These are phyloP conservation scores for Leptographium galeiforme DNA, from an alignment of 2,329 filamentous ascomycete genomes.

Conservation along the genomic window DNA sequence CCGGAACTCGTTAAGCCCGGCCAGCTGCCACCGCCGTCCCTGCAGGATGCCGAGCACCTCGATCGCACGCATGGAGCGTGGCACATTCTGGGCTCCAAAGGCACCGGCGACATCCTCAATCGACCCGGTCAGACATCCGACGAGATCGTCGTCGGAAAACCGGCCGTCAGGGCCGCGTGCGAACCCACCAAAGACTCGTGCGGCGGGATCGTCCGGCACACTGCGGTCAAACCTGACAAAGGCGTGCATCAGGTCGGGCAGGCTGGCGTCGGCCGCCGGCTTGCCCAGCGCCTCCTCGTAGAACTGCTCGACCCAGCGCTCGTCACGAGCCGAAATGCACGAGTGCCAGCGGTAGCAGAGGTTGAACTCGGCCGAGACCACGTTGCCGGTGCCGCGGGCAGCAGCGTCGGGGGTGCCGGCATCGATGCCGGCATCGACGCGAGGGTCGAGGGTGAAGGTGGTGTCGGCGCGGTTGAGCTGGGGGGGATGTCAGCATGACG, in stretches of 20 bases:
- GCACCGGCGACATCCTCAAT: slow-evolving; percentile 67
- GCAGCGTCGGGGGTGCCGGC: slow-evolving; percentile 41
- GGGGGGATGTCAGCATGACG: neutral
- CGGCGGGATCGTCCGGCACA: slow-evolving; percentile 51
- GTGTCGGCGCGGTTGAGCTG: slow-evolving; percentile 54
- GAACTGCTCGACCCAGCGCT: slow-evolving; percentile 64
- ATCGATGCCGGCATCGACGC: slow-evolving; percentile 49
- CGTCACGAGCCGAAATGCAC: slow-evolving; percentile 60
- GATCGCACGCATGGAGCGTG: slow-evolving; percentile 57
- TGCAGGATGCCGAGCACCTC: slow-evolving; percentile 74
- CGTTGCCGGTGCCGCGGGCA: slow-evolving; percentile 63
- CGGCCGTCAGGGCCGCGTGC: slow-evolving; percentile 50
- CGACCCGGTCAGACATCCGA: slow-evolving; percentile 51
- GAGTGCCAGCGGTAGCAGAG: slow-evolving; percentile 82
- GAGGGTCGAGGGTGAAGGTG: slow-evolving; percentile 70
- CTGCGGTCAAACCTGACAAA: slow-evolving; percentile 48
- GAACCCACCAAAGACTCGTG: slow-evolving; percentile 56
- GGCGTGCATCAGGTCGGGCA: slow-evolving; percentile 47
- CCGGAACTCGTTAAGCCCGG: slow-evolving; percentile 72
- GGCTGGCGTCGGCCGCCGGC: slow-evolving; percentile 38
- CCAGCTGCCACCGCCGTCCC: slow-evolving; percentile 62
- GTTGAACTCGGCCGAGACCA: slow-evolving; percentile 81
- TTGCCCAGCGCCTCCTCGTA: slow-evolving; percentile 51
- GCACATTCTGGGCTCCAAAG: slow-evolving; percentile 62
- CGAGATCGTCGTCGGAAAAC: slow-evolving; percentile 66